phyloP scores from a whole-genome alignment of 108 stramenopile genomes.

The Conticribra weissflogii region DNA sequence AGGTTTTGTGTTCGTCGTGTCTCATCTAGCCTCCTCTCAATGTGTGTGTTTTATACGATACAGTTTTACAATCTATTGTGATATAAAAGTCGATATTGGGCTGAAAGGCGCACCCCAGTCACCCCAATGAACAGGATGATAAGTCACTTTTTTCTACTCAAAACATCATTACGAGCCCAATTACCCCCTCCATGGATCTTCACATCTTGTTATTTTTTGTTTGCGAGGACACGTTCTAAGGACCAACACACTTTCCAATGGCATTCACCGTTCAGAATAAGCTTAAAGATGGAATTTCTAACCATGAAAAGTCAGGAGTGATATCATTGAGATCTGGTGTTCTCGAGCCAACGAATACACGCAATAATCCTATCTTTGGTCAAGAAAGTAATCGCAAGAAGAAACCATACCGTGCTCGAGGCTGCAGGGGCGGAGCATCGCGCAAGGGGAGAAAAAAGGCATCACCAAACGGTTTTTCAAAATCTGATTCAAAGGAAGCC shows the following conservation, averaged over 20 bases:
- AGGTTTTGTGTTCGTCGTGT: too few species aligned
- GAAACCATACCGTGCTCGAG: conserved; percentile 46
- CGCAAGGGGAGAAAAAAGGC: conserved; percentile 46
- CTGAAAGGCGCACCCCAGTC: too few species aligned
- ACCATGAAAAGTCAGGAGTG: conserved; percentile 7
- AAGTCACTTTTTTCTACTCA: too few species aligned
- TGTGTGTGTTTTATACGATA: too few species aligned
- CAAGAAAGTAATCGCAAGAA: conserved; percentile 23
- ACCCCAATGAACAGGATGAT: too few species aligned
- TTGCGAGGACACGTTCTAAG: too few species aligned
- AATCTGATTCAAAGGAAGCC: conserved; percentile 9
- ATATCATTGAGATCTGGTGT: neutral
- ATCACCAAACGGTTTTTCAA: neutral
- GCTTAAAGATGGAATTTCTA: conserved; percentile 19
- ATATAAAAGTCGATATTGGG: too few species aligned
- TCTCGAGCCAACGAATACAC: neutral
- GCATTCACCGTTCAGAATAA: conserved; percentile 8
- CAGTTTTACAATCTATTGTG: too few species aligned
- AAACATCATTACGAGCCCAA: too few species aligned
- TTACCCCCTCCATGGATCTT: too few species aligned
- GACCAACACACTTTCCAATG: neutral
- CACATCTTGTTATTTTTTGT: too few species aligned
- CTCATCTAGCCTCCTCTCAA: too few species aligned
- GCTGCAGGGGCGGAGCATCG: conserved; percentile 45
- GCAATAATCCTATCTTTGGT: neutral